Base-by-base conservation (phyloP, 192 early-diverging fungal species). In the Neocallimastix lanati region DNA sequence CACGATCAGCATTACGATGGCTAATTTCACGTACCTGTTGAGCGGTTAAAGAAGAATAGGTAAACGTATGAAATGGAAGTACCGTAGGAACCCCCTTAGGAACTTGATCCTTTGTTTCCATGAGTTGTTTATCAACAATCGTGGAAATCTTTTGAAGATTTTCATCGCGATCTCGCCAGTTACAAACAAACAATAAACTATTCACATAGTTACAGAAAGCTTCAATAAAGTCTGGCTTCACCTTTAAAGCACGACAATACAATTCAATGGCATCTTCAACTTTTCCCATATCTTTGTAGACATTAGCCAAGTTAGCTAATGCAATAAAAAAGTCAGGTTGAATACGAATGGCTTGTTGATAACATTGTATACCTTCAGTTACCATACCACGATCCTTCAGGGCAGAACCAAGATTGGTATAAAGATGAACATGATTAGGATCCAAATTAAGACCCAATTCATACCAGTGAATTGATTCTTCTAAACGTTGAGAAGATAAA, bases 51-150 rank as follows among this genome's bases (percentile, higher is more conserved):
- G 78, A 76, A 27, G 94, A 90, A 81, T 96, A 96, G 13, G 94
- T 96, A 82, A 97, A 97, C 0, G 95, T 96, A 84, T 96, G 95
- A 86, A 96, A 97, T n/a, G 96, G 96, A 28, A 96, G 85, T 28
- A 97, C 94, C 0, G 94, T 96, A 0, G 94, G 94, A 13, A 95
- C 90, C 1, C 85, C 83, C 21, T 90, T 90, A 29, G 91, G 87
- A 0, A 90, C 89, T 88, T 88, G 92, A 18, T 84, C 77, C 11
- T 83, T 80, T 9, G 90, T 91, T 27, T 92, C 92, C 28, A 85
- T 81, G 76, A 97, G 83, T 84, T 95, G 95, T 82, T 90, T 86
- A 35, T 92, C 88, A 25, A 94, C 94, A 79, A 96, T 92, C 79
- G 92, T 89, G 18, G 89, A 86, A 18, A 96, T 90, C 29, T 88